Conservation (phyloP, 1,284 basidiomycete species). For the Cutaneotrichosporon sp. region DNA sequence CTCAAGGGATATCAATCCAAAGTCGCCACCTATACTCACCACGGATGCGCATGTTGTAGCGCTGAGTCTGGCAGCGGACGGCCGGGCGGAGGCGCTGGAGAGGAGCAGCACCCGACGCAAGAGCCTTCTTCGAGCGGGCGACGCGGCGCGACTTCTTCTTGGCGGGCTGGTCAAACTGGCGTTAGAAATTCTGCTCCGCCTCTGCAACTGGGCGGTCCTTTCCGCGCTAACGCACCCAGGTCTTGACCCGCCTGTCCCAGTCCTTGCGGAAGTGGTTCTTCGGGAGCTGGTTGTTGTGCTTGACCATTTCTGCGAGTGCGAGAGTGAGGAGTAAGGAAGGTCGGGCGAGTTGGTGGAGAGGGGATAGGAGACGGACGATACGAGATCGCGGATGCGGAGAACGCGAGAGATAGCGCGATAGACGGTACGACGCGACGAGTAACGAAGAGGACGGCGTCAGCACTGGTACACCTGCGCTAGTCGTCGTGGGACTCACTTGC, state of each 20-base stretch:
- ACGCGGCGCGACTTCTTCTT: slow-evolving; percentile 94
- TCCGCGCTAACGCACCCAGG: slow-evolving; percentile 38
- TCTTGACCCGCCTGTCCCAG: slow-evolving; percentile 62
- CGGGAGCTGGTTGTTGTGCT: slow-evolving; percentile 66
- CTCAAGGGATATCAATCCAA: background rate
- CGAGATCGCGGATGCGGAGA: background rate
- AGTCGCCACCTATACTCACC: slow-evolving; percentile 24
- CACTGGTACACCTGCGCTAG: background rate
- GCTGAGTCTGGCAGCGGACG: slow-evolving; percentile 92
- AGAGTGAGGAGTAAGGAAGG: background rate
- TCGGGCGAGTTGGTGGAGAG: background rate
- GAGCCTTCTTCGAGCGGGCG: slow-evolving; percentile 89
- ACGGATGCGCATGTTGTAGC: slow-evolving; percentile 98
- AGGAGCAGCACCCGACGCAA: slow-evolving; percentile 87
- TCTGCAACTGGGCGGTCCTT: slow-evolving; percentile 3
- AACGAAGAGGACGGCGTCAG: slow-evolving; percentile 4
- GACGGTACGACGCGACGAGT: background rate
- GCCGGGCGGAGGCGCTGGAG: slow-evolving; percentile 91
- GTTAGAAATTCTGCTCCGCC: slow-evolving; percentile 32
- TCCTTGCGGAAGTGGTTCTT: slow-evolving; percentile 98
- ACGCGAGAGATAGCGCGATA: background rate
- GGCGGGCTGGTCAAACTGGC: slow-evolving; percentile 99
- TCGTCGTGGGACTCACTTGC: slow-evolving; percentile 3
- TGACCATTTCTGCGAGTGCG: slow-evolving; percentile 25
- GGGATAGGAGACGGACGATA: background rate